A percentile compares a stretch with the other conserved stretches of the same genome.
phyloP scores from a whole-genome alignment of 176 grass and related monocot species.

The Oryza glaberrima region DNA sequence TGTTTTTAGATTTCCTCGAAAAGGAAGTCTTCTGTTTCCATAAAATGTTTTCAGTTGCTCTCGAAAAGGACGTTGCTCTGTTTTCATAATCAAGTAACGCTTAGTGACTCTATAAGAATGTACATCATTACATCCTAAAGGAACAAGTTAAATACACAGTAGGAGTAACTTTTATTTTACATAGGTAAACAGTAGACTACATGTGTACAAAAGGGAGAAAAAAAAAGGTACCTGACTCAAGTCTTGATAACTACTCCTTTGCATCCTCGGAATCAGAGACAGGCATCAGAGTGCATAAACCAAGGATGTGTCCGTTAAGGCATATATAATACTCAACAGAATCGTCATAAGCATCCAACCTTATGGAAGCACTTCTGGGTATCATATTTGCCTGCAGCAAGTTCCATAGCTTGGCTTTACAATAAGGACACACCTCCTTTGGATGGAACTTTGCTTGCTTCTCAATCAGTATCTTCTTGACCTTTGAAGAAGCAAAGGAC shows the following conservation, averaged over 20 bases:
- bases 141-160: background rate
- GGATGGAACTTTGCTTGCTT: conserved; percentile 71
- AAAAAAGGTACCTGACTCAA: conserved; percentile 49
- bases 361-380: conserved; percentile 51
- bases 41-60: background rate
- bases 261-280: conserved; percentile 69
- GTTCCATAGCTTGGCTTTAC: conserved; percentile 82
- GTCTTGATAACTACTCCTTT: conserved; percentile 47
- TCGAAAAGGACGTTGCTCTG: background rate
- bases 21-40: background rate
- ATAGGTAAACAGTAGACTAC: background rate
- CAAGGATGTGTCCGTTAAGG: conserved; percentile 81
- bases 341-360: conserved; percentile 66
- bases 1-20: background rate
- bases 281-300: conserved; percentile 68
- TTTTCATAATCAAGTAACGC: background rate
- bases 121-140: background rate
- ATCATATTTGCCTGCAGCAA: conserved; percentile 79
- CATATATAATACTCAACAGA: conserved; percentile 78
- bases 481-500: conserved; percentile 66
- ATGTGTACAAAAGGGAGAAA: background rate
- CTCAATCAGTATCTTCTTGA: conserved; percentile 81
- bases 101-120: background rate
- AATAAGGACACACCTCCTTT: conserved; percentile 73
- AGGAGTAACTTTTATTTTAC: background rate